Evolutionary conservation across 2,329 filamentous ascomycete genomes (phyloP), one percentile per base, ranked within the genome.

Genomic region (Raffaelea albimanens): DNA sequence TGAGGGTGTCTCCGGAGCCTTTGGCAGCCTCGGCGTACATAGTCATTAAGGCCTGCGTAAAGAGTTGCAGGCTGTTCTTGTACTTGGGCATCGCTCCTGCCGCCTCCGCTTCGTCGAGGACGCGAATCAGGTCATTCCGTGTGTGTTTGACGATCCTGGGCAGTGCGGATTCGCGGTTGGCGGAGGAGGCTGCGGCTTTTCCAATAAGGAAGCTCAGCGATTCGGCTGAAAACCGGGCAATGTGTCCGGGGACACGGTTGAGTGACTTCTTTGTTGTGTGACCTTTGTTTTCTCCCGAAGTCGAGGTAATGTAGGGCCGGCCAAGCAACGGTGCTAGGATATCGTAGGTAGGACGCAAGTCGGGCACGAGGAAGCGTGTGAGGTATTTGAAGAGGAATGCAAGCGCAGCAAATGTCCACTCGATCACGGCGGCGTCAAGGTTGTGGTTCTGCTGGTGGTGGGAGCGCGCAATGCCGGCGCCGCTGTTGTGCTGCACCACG

Each of bases 371-470:
- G 1, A 97, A 75, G 53, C 87, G 82, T 2, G 89, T 94, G 5
- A 98, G 77, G 60, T 97, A 97, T 62, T 98, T 98, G 77, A 98
- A 96, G 38, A 97, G 73, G 73, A 94, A 98, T 41, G 93, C 89
- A 48, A 98, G 72, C 56, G 87, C 90, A 13, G 84, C 88, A 67
- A 98, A 98, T 44, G 87, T 91, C 90, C 91, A 97, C 67, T 98
- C 93, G 44, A 97, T 87, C n/a, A 94, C 89, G 53, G 90, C 87
- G 22, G 87, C 82, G 59, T 87, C 84, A 48, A 85, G 75, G 46
- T 87, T 80, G 57, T 80, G 85, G 46, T 82, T 82, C 42, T 53
- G 49, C 47, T 52, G 48, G 33, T 44, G 41, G 16, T 48, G 50
- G 19, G 47, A 44, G 5, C 46, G 45, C 16, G 39, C 25, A 9